A percentile compares a stretch with the other conserved stretches of the same genome.
These are phyloP conservation scores for Chondrostereum purpureum DNA, from an alignment of 1,284 basidiomycete genomes.

Conservation along the genomic window DNA sequence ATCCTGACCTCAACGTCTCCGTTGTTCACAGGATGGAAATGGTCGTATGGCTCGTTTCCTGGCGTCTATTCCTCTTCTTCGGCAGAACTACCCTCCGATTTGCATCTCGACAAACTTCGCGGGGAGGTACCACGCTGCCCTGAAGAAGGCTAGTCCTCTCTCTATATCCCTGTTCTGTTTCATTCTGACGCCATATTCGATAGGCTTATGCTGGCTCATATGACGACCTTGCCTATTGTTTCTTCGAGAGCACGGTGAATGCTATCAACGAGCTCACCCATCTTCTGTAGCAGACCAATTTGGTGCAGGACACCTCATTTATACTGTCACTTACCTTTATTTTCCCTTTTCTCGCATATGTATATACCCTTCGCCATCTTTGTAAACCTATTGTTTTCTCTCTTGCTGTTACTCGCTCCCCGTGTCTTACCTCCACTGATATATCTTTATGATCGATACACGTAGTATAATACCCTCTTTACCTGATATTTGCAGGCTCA, in stretches of 20 bases:
- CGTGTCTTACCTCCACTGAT: neutral
- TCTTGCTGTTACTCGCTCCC: neutral
- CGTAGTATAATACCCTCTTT: neutral
- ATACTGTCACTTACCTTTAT: no score
- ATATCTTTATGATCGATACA: neutral
- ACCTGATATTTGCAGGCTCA: neutral
- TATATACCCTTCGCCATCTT: neutral
- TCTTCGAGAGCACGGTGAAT: neutral
- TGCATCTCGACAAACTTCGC: conserved; percentile 1
- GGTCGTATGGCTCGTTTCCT: conserved; percentile 10
- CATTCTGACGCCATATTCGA: no score
- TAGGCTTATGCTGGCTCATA: neutral
- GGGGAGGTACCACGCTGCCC: neutral
- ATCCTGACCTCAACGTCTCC: neutral
- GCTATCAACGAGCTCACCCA: neutral
- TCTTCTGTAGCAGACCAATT: neutral
- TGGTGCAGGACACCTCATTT: neutral
- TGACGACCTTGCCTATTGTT: neutral
- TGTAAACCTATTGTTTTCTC: neutral
- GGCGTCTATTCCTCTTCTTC: conserved; percentile 11
- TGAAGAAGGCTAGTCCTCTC: no score
- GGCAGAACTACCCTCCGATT: neutral
- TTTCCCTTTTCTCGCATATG: neutral
- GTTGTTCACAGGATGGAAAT: conserved; percentile 10
- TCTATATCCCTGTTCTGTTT: no score